These are phyloP conservation scores for Candida stauntonica DNA, from an alignment of 805 yeast genomes.

Conservation along the genomic window DNA sequence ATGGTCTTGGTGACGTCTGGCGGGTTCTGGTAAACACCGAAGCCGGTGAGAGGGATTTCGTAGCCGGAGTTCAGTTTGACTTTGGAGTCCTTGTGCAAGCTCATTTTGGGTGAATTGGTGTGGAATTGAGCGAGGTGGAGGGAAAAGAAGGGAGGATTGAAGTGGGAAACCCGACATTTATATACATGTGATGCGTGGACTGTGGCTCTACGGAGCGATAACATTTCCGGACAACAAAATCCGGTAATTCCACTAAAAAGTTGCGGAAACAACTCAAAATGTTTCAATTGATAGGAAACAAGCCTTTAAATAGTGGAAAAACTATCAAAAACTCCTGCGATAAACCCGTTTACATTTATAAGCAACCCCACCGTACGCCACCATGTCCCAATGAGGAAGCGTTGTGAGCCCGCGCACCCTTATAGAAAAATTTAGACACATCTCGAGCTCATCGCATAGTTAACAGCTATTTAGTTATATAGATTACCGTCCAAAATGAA, in stretches of 20 bases:
- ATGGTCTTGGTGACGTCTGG: constrained; percentile 16
- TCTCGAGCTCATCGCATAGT: not conserved
- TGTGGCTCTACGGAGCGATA: no score
- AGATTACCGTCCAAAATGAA: constrained; percentile 38
- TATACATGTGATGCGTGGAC: no score
- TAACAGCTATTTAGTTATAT: not conserved
- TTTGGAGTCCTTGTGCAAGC: constrained; percentile 15
- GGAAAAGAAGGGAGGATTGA: no score
- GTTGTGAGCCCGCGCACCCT: constrained; percentile 3
- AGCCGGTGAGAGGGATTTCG: constrained; percentile 24
- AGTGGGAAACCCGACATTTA: no score
- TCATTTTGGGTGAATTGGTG: no score
- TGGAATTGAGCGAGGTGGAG: no score
- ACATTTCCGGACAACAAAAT: no score
- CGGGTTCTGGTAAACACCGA: constrained; percentile 25
- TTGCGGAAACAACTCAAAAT: no score
- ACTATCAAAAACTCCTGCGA: no score
- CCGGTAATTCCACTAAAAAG: no score
- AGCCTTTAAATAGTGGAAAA: no score
- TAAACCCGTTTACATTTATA: not conserved
- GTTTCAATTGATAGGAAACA: no score
- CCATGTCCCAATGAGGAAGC: not conserved
- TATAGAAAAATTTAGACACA: constrained; percentile 2
- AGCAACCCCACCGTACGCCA: not conserved
- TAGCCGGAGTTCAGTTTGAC: constrained; percentile 20